These are phyloP conservation scores for Trametes cubensis DNA, from an alignment of 768 basidiomycete species.

Conservation along the genomic window DNA sequence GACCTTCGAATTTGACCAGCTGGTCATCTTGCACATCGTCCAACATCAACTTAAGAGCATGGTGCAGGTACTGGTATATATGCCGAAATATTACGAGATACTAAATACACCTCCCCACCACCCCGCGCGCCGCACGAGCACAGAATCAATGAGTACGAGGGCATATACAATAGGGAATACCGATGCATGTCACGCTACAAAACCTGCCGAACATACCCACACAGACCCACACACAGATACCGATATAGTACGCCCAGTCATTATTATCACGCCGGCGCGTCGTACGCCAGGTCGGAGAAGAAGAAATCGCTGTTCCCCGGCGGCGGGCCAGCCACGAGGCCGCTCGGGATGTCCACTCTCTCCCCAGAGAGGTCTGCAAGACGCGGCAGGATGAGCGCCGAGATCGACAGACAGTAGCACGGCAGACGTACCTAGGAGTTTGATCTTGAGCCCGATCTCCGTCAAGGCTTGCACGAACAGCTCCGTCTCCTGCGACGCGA, in stretches of 20 bases:
- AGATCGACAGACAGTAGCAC: neutral
- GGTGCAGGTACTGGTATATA: constrained; percentile 3
- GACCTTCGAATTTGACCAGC: no score
- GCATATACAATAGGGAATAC: neutral
- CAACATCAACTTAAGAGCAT: no score
- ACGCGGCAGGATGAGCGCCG: neutral
- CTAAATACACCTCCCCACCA: constrained; percentile 11
- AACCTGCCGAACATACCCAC: neutral
- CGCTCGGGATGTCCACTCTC: constrained; percentile 85
- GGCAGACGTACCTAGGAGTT: constrained; percentile 67
- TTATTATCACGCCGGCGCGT: constrained; percentile 12
- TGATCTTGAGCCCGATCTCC: constrained; percentile 90
- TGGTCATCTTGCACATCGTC: no score
- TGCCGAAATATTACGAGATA: constrained; percentile 1
- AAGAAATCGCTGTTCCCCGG: constrained; percentile 83
- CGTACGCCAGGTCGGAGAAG: constrained; percentile 64
- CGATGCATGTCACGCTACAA: neutral
- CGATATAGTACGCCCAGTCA: neutral
- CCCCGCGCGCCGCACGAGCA: neutral
- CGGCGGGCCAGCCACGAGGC: constrained; percentile 74
- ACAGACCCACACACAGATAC: no score
- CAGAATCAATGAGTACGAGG: neutral
- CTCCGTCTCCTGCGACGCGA: constrained; percentile 82
- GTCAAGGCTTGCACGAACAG: constrained; percentile 86
- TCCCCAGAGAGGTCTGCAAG: constrained; percentile 83